phyloP scores from a whole-genome alignment of 495 filamentous ascomycete genomes.

The Schizothecium vesticola region DNA sequence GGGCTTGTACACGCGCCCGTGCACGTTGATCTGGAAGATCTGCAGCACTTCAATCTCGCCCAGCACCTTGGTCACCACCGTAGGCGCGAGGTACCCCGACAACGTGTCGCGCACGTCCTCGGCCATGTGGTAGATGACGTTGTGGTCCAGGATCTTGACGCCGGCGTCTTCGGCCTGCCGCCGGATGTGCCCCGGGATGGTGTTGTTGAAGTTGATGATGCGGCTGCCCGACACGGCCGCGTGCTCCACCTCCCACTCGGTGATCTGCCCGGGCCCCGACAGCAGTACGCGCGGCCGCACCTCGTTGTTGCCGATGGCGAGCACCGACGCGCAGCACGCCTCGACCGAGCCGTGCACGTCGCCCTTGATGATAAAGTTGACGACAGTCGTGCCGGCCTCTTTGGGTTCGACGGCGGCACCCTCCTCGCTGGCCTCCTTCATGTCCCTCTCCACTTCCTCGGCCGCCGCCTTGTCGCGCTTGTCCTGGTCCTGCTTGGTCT shows the following conservation, averaged over 20 bases:
- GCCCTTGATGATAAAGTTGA: constrained; percentile 83
- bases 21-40: constrained; percentile 77
- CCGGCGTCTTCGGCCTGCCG: constrained; percentile 61
- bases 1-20: constrained; percentile 58
- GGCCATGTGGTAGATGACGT: constrained; percentile 85
- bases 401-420: constrained; percentile 12
- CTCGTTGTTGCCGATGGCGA: constrained; percentile 74
- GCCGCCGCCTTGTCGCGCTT: constrained; percentile 42
- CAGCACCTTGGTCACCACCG: constrained; percentile 59
- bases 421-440: constrained; percentile 33
- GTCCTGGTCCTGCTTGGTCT: constrained; percentile 24
- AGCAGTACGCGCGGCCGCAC: constrained; percentile 72
- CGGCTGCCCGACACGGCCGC: constrained; percentile 63
- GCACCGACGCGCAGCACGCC: constrained; percentile 70
- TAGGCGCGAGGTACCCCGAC: constrained; percentile 60
- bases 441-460: constrained; percentile 8
- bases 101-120: constrained; percentile 72
- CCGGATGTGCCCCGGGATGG: constrained; percentile 60
- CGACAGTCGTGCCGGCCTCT: constrained; percentile 49
- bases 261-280: constrained; percentile 69
- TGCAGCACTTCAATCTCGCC: constrained; percentile 86
- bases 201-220: constrained; percentile 83
- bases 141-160: constrained; percentile 77
- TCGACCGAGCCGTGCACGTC: constrained; percentile 93
- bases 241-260: constrained; percentile 86